A percentile compares a stretch with the other conserved stretches of the same genome.
Evolutionary conservation across 331 rosid species (phyloP).

Genomic region (Arachis monticola): DNA sequence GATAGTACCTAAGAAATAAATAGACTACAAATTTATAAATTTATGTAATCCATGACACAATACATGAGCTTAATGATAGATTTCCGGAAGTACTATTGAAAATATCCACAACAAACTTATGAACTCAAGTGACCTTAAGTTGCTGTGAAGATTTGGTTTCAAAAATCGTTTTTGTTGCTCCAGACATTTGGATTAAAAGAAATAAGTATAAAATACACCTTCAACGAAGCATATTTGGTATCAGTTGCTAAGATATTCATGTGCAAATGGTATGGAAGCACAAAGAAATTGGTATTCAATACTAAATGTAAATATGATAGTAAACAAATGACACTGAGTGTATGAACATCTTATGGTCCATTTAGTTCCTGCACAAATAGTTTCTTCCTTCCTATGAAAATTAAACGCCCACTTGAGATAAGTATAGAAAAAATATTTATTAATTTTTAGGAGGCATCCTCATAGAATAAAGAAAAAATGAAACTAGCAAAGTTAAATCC

Average conservation of each 20-base stretch:
- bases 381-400: not conserved
- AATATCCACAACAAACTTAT: too few species aligned
- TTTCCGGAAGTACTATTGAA: too few species aligned
- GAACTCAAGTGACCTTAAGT: too few species aligned
- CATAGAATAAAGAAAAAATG: too few species aligned
- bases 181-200: constrained; percentile 79
- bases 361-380: constrained; percentile 11
- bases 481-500: too few species aligned
- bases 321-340: not conserved
- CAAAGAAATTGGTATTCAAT: not conserved
- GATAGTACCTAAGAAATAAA: too few species aligned
- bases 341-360: constrained; percentile 12
- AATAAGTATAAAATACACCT: constrained; percentile 37
- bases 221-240: constrained; percentile 27
- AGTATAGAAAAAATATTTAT: not conserved
- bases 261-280: constrained; percentile 20
- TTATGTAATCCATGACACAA: too few species aligned
- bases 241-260: constrained; percentile 31
- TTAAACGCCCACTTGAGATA: not conserved
- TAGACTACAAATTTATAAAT: too few species aligned
- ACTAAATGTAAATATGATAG: constrained; percentile 16
- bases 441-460: not conserved
- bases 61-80: too few species aligned
- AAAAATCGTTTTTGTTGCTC: constrained; percentile 81
- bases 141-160: constrained; percentile 60